Evolutionary conservation across 2,329 filamentous ascomycete species (phyloP), one percentile per base, ranked within the genome.

Genomic region (Aureobasidium sp.): DNA sequence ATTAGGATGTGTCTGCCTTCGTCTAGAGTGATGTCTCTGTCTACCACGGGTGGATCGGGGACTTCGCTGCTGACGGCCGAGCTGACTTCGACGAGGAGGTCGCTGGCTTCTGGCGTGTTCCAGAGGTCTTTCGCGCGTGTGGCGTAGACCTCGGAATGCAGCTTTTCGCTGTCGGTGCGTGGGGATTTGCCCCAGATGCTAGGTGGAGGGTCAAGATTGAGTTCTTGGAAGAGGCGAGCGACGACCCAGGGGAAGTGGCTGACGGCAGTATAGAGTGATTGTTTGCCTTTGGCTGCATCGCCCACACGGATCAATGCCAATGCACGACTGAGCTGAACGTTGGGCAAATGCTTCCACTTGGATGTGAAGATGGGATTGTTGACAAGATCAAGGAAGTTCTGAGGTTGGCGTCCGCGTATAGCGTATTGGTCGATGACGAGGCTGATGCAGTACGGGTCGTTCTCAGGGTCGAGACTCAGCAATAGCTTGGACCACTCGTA

Each of bases 401-500:
- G 78, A 2, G 88, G 84, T 68, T 96, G 87, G 65, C 87, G 82
- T 3, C 90, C 88, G 61, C 90, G 85, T n/a, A 97, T 79, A 1
- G 91, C 91, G 59, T 96, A 81, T 66, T 91, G 85, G 71, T 97
- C 93, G 53, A 96, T 84, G 65, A 91, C 82, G 61, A 96, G 83
- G 64, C 87, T 82, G 70, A 96, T 84, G 51, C 85, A 89, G 69
- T 96, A 97, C 0, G 91, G 91, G 71, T 99, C 94, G 4, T 80
- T 77, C 52, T 81, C 77, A 3, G 86, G 85, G 67, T 91, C 85
- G 63, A 97, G 76, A 63, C 87, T 84, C 34, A 95, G 81, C 11
- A 97, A 79, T 6, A 97, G 77, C 75, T 94, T 96, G 7, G 90
- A 84, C 92, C 94, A 99, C 74, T 97, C 94, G 52, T 96, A 85